These are phyloP conservation scores for Ilyonectria mors-panacis DNA, from an alignment of 2,329 filamentous ascomycete genomes.

Conservation along the genomic window DNA sequence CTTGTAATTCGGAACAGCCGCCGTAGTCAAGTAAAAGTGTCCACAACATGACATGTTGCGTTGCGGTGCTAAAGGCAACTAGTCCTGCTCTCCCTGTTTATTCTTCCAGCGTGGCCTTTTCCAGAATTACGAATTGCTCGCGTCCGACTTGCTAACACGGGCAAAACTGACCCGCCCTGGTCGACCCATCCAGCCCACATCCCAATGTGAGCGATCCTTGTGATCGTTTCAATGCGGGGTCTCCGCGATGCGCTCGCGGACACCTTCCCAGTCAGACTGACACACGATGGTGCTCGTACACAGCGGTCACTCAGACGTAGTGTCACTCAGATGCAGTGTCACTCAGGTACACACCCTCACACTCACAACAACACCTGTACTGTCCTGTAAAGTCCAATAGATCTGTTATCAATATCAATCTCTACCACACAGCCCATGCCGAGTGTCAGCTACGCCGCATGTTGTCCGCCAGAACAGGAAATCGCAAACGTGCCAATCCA, in stretches of 20 bases:
- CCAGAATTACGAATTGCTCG: slow-evolving; percentile 33
- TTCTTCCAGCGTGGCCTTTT: slow-evolving; percentile 9
- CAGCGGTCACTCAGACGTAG: not conserved
- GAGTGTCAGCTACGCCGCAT: slow-evolving; percentile 14
- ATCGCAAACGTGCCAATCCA: slow-evolving; percentile 34
- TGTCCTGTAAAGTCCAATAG: too few relatives aligned
- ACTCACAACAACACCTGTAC: not conserved
- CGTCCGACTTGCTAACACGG: slow-evolving; percentile 25
- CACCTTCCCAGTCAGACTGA: not conserved
- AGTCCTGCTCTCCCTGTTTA: not conserved
- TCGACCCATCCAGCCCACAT: slow-evolving; percentile 11
- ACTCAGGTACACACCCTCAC: slow-evolving; percentile 8
- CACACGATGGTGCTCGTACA: not conserved
- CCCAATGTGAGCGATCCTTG: slow-evolving; percentile 19
- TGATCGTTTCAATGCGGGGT: slow-evolving; percentile 31
- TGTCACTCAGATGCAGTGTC: not conserved
- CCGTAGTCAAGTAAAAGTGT: not conserved
- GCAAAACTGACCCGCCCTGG: not conserved
- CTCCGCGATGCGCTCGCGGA: slow-evolving; percentile 32
- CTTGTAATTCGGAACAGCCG: not conserved
- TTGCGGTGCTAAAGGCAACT: not conserved
- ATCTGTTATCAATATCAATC: too few relatives aligned
- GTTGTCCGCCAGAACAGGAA: slow-evolving; percentile 33
- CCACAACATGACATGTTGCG: not conserved
- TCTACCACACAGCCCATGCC: not conserved